Conservation (phyloP, 192 early-diverging fungal species). For the Haplosporangium gracile region DNA sequence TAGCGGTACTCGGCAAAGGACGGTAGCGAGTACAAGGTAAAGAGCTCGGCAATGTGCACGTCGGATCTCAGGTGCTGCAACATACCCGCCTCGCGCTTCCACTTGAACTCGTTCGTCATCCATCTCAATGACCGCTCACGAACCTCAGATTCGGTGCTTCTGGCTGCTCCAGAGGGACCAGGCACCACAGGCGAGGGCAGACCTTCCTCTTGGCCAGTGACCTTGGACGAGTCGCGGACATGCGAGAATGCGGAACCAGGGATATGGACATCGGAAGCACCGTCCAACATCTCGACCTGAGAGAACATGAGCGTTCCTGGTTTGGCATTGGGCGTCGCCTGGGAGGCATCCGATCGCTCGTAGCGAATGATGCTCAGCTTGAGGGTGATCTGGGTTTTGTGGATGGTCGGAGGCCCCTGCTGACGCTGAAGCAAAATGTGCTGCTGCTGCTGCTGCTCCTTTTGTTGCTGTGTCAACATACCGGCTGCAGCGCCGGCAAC, state of each 20-base stretch:
- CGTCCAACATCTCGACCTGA: constrained; percentile 43
- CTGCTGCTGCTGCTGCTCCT: not conserved
- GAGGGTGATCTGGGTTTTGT: constrained; percentile 51
- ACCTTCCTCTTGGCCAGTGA: constrained; percentile 27
- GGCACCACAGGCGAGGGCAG: constrained; percentile 36
- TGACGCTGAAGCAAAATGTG: not conserved
- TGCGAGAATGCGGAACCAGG: constrained; percentile 43
- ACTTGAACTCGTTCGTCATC: constrained; percentile 52
- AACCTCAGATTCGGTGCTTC: constrained; percentile 37
- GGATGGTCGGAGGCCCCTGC: constrained; percentile 1
- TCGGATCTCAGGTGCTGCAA: constrained; percentile 45
- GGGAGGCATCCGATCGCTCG: constrained; percentile 44
- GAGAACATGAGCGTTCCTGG: constrained; percentile 50
- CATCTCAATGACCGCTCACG: constrained; percentile 36
- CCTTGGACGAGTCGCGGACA: constrained; percentile 43
- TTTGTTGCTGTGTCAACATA: not conserved
- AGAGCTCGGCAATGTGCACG: constrained; percentile 33
- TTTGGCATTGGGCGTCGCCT: constrained; percentile 39
- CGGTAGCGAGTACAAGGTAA: constrained; percentile 34
- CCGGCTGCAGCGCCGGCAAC: constrained; percentile 1
- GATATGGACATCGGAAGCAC: constrained; percentile 28
- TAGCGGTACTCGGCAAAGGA: constrained; percentile 43
- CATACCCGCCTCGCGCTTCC: constrained; percentile 59
- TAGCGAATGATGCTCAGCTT: constrained; percentile 48
- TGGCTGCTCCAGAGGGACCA: constrained; percentile 30